These are phyloP conservation scores for Phoma sp. DNA, from an alignment of 2,329 filamentous ascomycete species.

Conservation along the genomic window DNA sequence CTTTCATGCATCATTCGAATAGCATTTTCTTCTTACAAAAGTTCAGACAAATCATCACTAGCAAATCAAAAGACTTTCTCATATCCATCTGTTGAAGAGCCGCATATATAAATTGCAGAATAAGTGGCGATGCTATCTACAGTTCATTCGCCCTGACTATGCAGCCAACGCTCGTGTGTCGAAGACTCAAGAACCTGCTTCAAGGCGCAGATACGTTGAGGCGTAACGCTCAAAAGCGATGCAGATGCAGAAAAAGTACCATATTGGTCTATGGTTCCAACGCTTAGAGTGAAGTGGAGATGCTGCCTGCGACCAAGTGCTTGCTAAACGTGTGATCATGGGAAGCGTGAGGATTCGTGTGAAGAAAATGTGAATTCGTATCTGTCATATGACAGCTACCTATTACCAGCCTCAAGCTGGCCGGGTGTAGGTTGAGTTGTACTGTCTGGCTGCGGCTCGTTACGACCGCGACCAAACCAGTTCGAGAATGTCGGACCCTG, in stretches of 20 bases:
- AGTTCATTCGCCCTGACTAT: not conserved
- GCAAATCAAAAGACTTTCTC: too few relatives aligned
- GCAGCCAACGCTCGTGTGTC: not conserved
- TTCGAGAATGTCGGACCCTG: slow-evolving; percentile 29
- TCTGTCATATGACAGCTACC: slow-evolving; percentile 23
- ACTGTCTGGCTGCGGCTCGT: slow-evolving; percentile 21
- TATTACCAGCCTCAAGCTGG: slow-evolving; percentile 47
- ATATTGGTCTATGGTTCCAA: not conserved
- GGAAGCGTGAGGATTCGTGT: slow-evolving; percentile 5
- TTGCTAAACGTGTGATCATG: slow-evolving; percentile 9
- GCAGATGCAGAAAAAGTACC: not conserved
- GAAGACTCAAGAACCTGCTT: not conserved
- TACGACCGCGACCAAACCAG: slow-evolving; percentile 38
- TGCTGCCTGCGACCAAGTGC: slow-evolving; percentile 2
- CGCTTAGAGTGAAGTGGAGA: not conserved
- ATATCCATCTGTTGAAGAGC: not conserved
- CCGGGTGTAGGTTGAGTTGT: slow-evolving; percentile 38
- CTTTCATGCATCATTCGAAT: too few relatives aligned
- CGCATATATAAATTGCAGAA: not conserved
- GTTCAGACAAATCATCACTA: too few relatives aligned
- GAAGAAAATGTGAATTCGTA: slow-evolving; percentile 10
- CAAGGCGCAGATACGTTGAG: not conserved
- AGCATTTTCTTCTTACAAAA: too few relatives aligned
- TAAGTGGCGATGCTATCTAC: slow-evolving; percentile 1
- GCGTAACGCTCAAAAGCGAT: not conserved